Conservation (phyloP, 768 basidiomycete species). For the Agrocybe pediades region DNA sequence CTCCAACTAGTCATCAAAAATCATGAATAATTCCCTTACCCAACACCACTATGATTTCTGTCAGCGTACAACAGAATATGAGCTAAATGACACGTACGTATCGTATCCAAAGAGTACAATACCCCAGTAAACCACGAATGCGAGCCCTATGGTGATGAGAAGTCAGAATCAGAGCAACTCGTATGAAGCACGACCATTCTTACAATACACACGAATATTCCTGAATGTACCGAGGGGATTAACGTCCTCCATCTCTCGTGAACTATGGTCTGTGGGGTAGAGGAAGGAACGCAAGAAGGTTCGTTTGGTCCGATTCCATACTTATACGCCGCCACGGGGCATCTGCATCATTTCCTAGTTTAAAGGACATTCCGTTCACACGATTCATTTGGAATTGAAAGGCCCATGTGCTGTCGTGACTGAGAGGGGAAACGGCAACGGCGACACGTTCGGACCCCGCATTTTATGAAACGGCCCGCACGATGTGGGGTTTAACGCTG, state of each 20-base stretch:
- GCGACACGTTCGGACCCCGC: too few relatives aligned
- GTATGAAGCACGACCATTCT: background rate
- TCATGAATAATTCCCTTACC: slow-evolving; percentile 10
- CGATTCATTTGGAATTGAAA: too few relatives aligned
- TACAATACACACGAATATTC: slow-evolving; percentile 66
- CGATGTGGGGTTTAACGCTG: too few relatives aligned
- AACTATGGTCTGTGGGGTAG: background rate
- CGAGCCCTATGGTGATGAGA: slow-evolving; percentile 53
- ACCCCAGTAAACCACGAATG: slow-evolving; percentile 76
- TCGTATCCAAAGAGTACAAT: slow-evolving; percentile 86
- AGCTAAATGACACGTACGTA: slow-evolving; percentile 46
- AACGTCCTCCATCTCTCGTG: background rate
- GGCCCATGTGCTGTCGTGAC: too few relatives aligned
- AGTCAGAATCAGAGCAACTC: background rate
- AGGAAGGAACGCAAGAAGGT: background rate
- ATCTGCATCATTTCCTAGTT: background rate
- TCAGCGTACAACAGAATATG: background rate
- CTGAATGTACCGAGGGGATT: slow-evolving; percentile 30
- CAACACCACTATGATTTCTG: slow-evolving; percentile 22
- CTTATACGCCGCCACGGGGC: background rate
- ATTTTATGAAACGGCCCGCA: too few relatives aligned
- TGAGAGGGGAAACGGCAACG: too few relatives aligned
- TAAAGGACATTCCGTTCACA: too few relatives aligned
- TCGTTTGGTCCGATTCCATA: background rate
- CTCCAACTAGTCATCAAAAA: background rate